These are phyloP conservation scores for Carnegiea gigantea DNA, from an alignment of 179 eudicot species.

Conservation along the genomic window DNA sequence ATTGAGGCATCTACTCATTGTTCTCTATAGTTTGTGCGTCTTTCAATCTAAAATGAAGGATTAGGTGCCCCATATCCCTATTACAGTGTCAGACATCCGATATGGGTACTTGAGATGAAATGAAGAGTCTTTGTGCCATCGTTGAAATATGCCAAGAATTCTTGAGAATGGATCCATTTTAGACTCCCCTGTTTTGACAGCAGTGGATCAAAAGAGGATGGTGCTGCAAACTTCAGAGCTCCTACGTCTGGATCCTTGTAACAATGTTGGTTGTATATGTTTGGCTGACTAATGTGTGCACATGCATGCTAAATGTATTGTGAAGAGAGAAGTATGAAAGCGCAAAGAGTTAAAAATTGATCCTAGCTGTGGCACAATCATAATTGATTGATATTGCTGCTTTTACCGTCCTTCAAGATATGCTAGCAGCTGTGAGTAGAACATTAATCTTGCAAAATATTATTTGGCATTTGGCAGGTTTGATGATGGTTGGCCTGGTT, in stretches of 20 bases:
- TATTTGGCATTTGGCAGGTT: no score
- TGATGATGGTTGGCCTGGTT: no score
- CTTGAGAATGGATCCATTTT: background rate
- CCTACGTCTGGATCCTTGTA: no score
- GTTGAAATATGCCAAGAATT: background rate
- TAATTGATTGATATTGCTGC: slow-evolving; percentile 28
- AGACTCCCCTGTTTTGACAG: no score
- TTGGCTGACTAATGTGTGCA: no score
- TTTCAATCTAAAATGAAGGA: background rate
- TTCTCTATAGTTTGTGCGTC: no score
- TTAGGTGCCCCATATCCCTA: background rate
- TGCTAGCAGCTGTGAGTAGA: background rate
- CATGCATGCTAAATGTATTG: no score
- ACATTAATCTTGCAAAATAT: background rate
- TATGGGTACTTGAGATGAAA: background rate
- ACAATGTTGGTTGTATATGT: no score
- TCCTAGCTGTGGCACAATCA: slow-evolving; percentile 42
- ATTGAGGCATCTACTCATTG: no score
- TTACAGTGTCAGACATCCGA: background rate
- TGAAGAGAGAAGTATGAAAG: slow-evolving; percentile 19
- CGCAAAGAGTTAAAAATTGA: slow-evolving; percentile 30
- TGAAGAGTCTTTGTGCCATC: background rate
- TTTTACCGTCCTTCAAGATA: background rate
- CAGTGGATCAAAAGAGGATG: no score
- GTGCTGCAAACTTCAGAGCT: no score